These are phyloP conservation scores for Porogramme epimiltina DNA, from an alignment of 1,284 basidiomycete species.

Conservation along the genomic window DNA sequence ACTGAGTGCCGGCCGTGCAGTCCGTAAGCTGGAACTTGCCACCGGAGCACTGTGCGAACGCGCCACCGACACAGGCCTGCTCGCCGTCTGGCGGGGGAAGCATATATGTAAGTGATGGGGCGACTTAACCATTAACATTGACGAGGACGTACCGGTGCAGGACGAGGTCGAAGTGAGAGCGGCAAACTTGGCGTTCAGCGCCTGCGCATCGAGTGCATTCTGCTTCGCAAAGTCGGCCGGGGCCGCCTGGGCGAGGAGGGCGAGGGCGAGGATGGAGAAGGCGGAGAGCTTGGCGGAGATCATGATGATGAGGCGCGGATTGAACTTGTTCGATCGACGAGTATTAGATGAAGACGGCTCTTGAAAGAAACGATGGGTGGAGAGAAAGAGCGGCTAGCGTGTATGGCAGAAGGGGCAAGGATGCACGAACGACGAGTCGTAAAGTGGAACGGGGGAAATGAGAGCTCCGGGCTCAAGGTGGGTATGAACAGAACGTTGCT, in stretches of 20 bases:
- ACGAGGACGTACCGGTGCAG: slow-evolving; percentile 36
- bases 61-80: slow-evolving; percentile 34
- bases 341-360: background rate
- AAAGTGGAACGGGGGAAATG: background rate
- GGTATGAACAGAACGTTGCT: slow-evolving; percentile 16
- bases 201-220: slow-evolving; percentile 52
- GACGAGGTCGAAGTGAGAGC: slow-evolving; percentile 39
- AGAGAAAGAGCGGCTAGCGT: background rate
- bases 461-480: slow-evolving; percentile 20
- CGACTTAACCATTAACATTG: background rate
- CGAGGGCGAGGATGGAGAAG: slow-evolving; percentile 17
- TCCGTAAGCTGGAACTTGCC: slow-evolving; percentile 43
- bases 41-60: slow-evolving; percentile 46
- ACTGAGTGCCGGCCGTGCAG: slow-evolving; percentile 44
- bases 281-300: slow-evolving; percentile 17
- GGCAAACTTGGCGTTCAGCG: slow-evolving; percentile 51
- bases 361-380: background rate
- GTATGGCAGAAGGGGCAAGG: slow-evolving; percentile 6
- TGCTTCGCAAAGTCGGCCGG: slow-evolving; percentile 37
- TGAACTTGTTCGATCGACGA: background rate
- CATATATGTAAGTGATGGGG: too few relatives aligned
- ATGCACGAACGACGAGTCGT: slow-evolving; percentile 8
- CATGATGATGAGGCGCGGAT: slow-evolving; percentile 7
- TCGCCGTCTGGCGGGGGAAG: slow-evolving; percentile 38
- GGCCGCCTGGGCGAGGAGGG: slow-evolving; percentile 18